Evolutionary conservation across 345 rosid species (phyloP).

Genomic region (Citrus trifoliata): DNA sequence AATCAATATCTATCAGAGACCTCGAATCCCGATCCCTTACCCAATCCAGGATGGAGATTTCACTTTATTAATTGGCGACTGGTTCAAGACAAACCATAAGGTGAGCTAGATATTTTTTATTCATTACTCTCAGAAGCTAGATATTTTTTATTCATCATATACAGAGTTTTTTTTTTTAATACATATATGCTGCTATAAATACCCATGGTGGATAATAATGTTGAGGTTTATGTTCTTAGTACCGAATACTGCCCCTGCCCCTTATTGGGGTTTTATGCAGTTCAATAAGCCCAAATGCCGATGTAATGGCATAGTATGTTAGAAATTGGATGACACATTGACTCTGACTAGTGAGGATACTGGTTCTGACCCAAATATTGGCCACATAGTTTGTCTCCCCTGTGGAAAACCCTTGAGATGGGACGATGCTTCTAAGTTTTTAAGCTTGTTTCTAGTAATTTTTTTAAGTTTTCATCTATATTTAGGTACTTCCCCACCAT

Average conservation of each 20-base stretch:
- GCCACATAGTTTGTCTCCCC: background rate
- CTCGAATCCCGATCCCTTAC: conserved; percentile 75
- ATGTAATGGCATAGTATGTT: background rate
- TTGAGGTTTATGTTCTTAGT: background rate
- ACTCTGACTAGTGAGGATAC: background rate
- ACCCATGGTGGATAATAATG: background rate
- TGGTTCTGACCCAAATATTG: background rate
- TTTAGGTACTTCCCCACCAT: background rate
- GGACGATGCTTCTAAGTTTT: background rate
- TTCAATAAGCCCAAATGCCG: background rate
- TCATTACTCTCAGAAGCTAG: background rate
- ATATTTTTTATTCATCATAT: too few relatives aligned
- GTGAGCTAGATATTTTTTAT: conserved; percentile 19
- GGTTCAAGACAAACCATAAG: conserved; percentile 82
- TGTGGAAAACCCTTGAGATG: background rate
- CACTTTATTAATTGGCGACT: conserved; percentile 80
- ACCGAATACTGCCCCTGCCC: background rate
- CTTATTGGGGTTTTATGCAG: background rate
- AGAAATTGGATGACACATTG: background rate
- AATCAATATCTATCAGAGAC: conserved; percentile 55
- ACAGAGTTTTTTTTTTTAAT: too few relatives aligned
- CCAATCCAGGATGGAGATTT: conserved; percentile 63
- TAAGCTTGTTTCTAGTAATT: conserved; percentile 6
- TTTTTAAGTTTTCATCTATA: background rate
- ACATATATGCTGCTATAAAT: background rate